Percentiles rank a stretch among this genome's conserved stretches.
phyloP scores from a whole-genome alignment of 2,329 filamentous ascomycete genomes.

The Chaetomium olivaceum region DNA sequence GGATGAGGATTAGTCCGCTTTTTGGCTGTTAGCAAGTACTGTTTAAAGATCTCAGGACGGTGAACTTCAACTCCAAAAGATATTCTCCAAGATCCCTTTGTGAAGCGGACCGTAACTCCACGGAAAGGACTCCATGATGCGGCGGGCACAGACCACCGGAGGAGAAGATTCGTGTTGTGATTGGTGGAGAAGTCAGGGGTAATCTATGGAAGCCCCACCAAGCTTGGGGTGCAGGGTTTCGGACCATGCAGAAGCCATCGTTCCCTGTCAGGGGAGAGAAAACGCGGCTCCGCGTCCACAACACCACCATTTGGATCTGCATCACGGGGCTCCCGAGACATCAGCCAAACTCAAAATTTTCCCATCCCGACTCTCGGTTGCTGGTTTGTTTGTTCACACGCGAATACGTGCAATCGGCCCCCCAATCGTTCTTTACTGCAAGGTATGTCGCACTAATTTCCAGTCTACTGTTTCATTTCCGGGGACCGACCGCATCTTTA shows the following conservation, averaged over 20 bases:
- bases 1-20: too few species aligned
- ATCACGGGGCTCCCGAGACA: constrained; percentile 13
- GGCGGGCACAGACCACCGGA: constrained; percentile 9
- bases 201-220: constrained; percentile 22
- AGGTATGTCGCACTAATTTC: constrained; percentile 10
- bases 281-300: constrained; percentile 24
- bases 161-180: neutral
- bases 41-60: too few species aligned
- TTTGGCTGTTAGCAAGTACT: too few species aligned
- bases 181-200: constrained; percentile 29
- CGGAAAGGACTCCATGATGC: neutral
- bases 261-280: constrained; percentile 20
- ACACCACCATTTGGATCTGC: constrained; percentile 11
- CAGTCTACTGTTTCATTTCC: constrained; percentile 16
- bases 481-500: neutral
- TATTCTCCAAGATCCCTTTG: neutral
- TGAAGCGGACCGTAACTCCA: constrained; percentile 9
- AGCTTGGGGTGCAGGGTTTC: constrained; percentile 19
- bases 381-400: neutral
- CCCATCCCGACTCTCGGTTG: neutral
- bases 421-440: neutral
- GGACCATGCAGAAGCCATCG: constrained; percentile 18
- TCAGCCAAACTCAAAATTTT: neutral
- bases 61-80: neutral
- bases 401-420: neutral